Evolutionary conservation across 306 rosid genomes (phyloP).

Genomic region (Fagus sylvatica): DNA sequence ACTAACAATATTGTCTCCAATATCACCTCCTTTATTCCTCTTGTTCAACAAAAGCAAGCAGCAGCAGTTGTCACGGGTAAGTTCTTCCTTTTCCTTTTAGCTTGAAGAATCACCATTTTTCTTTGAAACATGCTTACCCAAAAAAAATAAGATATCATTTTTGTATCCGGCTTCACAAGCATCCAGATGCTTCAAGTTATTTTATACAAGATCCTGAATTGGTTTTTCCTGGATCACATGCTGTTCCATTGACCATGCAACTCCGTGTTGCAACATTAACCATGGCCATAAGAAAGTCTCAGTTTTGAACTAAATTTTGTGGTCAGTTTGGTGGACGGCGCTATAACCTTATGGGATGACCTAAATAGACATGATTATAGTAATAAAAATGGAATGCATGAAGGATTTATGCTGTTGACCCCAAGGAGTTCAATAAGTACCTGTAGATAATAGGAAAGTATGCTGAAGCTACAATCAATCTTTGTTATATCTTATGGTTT

Average conservation of each 20-base stretch:
- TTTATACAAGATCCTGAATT: not conserved
- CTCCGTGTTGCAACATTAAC: not conserved
- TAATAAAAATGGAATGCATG: not conserved
- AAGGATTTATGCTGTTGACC: not conserved
- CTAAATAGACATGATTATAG: not conserved
- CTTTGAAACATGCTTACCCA: not conserved
- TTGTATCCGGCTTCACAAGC: not conserved
- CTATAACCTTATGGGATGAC: not conserved
- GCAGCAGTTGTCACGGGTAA: constrained; percentile 71
- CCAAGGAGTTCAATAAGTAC: not conserved
- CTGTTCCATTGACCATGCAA: not conserved
- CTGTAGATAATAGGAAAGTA: not conserved
- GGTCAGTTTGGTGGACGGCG: not conserved
- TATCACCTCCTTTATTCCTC: constrained; percentile 83
- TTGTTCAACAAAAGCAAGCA: constrained; percentile 91
- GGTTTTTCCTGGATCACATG: not conserved
- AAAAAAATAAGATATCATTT: not conserved
- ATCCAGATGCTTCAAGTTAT: not conserved
- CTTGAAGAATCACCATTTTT: not conserved
- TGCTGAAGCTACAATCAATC: not conserved
- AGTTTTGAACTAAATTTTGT: constrained; percentile 8
- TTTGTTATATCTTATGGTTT: not conserved
- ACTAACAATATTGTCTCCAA: constrained; percentile 69
- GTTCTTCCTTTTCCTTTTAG: not conserved
- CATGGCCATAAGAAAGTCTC: not conserved